These are phyloP conservation scores for Plenodomus lindquistii DNA, from an alignment of 2,329 filamentous ascomycete genomes.

Conservation along the genomic window DNA sequence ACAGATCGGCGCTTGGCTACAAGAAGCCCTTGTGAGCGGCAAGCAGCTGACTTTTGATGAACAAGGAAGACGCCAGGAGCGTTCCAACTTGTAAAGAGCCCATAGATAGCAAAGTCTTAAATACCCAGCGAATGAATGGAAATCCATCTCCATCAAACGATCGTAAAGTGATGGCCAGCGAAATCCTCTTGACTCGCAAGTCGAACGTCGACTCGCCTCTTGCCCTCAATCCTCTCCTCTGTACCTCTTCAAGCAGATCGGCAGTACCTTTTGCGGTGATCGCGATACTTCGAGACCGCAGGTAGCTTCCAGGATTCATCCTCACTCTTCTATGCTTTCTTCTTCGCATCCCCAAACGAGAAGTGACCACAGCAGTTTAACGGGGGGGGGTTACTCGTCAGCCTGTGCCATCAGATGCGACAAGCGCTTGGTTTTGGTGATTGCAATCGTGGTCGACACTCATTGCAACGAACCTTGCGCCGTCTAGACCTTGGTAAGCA, in stretches of 20 bases:
- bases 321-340: slow-evolving; percentile 52
- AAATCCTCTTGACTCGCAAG: slow-evolving; percentile 51
- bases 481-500: slow-evolving; percentile 41
- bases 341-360: slow-evolving; percentile 62
- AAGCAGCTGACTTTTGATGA: slow-evolving; percentile 56
- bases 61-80: slow-evolving; percentile 22
- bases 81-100: slow-evolving; percentile 15
- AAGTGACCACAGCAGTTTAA: slow-evolving; percentile 62
- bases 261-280: slow-evolving; percentile 48
- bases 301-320: slow-evolving; percentile 58
- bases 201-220: slow-evolving; percentile 45
- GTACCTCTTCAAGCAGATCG: slow-evolving; percentile 47
- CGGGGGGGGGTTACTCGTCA: slow-evolving; percentile 55
- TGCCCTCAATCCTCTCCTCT: slow-evolving; percentile 42
- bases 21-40: slow-evolving; percentile 59
- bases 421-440: slow-evolving; percentile 55
- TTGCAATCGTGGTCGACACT: slow-evolving; percentile 56
- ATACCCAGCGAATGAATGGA: not conserved
- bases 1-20: slow-evolving; percentile 53
- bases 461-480: slow-evolving; percentile 60
- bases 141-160: slow-evolving; percentile 38
- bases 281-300: slow-evolving; percentile 44
- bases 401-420: slow-evolving; percentile 52
- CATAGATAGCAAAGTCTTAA: not conserved
- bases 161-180: slow-evolving; percentile 57